Conservation (phyloP, 164 flowering plant genomes). For the Stephania japonica region DNA sequence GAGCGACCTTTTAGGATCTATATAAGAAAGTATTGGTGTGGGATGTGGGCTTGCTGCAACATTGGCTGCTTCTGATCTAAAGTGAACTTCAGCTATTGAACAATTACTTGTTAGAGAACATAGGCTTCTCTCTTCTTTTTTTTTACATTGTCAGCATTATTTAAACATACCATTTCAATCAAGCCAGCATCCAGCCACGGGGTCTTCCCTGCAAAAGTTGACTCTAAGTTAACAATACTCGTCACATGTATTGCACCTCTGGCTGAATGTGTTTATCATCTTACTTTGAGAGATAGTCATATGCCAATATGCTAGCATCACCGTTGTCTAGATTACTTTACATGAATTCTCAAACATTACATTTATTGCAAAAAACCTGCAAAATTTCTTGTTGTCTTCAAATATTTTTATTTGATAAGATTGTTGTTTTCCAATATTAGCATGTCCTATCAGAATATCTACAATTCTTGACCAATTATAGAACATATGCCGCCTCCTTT, state of each 20-base stretch:
- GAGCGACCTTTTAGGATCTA: too few relatives aligned
- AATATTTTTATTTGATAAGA: too few relatives aligned
- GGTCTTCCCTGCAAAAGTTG: background rate
- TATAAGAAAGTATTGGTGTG: too few relatives aligned
- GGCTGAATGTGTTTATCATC: background rate
- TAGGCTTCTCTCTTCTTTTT: background rate
- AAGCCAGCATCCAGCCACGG: background rate
- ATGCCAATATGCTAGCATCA: background rate
- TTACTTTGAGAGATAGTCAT: background rate
- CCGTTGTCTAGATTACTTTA: background rate
- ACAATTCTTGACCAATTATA: background rate
- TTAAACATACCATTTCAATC: background rate
- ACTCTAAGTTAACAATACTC: background rate
- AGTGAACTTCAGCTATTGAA: background rate
- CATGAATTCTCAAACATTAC: background rate
- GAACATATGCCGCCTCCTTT: background rate
- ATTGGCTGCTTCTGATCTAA: background rate
- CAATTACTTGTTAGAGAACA: background rate
- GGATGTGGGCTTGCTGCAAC: background rate
- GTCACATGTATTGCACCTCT: background rate
- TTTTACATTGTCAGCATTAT: background rate
- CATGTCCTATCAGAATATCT: background rate
- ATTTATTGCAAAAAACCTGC: background rate
- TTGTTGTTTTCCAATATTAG: background rate
- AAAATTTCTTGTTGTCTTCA: background rate